Base-by-base conservation (phyloP, 768 basidiomycete genomes). In the Candolleomyces eurysporus region DNA sequence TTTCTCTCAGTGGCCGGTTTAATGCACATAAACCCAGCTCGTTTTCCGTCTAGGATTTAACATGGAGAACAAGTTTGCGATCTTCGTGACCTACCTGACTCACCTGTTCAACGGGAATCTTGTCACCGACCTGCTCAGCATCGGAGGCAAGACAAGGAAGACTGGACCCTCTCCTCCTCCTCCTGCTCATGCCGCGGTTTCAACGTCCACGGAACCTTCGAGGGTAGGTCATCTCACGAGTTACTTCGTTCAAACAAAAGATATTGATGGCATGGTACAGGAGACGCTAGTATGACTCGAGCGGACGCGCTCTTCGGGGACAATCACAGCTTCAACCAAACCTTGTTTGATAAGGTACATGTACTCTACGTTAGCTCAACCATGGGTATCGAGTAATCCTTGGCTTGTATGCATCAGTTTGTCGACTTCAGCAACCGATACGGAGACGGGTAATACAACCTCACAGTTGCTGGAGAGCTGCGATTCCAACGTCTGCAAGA, bases 301-400 rank as follows among this genome's bases (percentile, higher is more conserved):
- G 64, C 36, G 5, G 66, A 68, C 50, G 59, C 58, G 22, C 65
- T 61, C 52, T 68, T 68, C 32, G 67, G 64, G 8, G 66, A 66
- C 43, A 65, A 67, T 39, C 61, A 64, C 55, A 68, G 66, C 43
- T 67, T 68, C 48, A 68, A 68, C 53, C 60, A 68, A 53, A 68
- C 67, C 0, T 57, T 67, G 1, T 68, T 65, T 48, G 57, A 68
- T 9, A 48, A 68, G 61, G 67, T 64, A 51, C 36, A 58, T 40
- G 3, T 13, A 10, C 10, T 31, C 3, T 3, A 8, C 7, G 14
- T 9, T n/a, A 17, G 26, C 26, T 26, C 26, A 26, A 26, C 26
- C 26, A 26, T 26, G 26, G 26, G 26, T 31, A 14, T 14, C 10
- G 6, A 13, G 21, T n/a, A 42, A 43, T 4, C 46, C 10, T n/a